Conservation (phyloP, 2,329 filamentous ascomycete genomes). For the Botryosphaeria agaves region DNA sequence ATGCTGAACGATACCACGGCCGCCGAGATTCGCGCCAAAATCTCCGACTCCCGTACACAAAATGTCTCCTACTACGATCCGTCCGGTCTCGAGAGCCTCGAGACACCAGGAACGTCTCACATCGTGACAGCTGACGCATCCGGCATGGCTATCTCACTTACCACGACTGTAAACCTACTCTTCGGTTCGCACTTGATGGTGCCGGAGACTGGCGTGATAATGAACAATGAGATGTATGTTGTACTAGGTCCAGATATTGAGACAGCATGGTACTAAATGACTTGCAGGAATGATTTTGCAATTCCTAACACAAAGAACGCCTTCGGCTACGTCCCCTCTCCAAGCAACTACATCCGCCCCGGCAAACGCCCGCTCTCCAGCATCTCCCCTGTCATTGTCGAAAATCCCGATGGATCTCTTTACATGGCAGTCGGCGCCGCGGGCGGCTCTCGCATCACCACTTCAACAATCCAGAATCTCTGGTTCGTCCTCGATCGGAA, state of each 20-base stretch:
- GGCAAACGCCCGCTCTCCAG: slow-evolving; percentile 72
- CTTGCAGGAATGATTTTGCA: slow-evolving; percentile 53
- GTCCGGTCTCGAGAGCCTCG: slow-evolving; percentile 42
- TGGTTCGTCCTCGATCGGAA: slow-evolving; percentile 54
- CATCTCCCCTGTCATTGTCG: slow-evolving; percentile 64
- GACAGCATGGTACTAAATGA: neutral
- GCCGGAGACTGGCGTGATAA: slow-evolving; percentile 65
- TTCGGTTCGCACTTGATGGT: slow-evolving; percentile 71
- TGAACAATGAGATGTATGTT: slow-evolving; percentile 32
- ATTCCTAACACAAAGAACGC: slow-evolving; percentile 62
- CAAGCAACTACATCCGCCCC: slow-evolving; percentile 65
- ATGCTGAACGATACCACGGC: slow-evolving; percentile 50
- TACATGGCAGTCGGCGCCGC: slow-evolving; percentile 58
- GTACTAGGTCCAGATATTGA: neutral
- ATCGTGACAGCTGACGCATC: slow-evolving; percentile 52
- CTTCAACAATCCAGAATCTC: slow-evolving; percentile 55
- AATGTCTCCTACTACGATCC: slow-evolving; percentile 62
- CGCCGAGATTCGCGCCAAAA: slow-evolving; percentile 42
- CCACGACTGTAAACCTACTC: slow-evolving; percentile 74
- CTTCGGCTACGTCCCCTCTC: slow-evolving; percentile 70
- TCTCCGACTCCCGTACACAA: slow-evolving; percentile 54
- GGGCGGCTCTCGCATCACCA: slow-evolving; percentile 72
- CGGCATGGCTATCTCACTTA: slow-evolving; percentile 64
- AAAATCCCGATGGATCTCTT: slow-evolving; percentile 45
- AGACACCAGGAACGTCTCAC: slow-evolving; percentile 59